Conservation (phyloP, 768 basidiomycete species). For the Tephrocybe sp. region DNA sequence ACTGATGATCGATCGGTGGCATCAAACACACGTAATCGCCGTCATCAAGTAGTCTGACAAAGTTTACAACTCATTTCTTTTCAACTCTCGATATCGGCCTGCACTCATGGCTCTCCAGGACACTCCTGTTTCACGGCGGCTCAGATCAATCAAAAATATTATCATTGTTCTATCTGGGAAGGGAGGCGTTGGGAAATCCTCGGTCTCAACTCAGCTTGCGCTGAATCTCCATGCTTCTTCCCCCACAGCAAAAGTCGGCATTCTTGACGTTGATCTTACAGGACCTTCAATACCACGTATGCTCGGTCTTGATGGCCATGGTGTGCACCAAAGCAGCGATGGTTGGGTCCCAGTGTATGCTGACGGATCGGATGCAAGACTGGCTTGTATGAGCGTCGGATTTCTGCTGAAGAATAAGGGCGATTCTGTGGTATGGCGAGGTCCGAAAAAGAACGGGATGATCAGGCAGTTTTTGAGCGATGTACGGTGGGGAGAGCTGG, state of each 20-base stretch:
- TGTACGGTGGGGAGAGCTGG: constrained; percentile 93
- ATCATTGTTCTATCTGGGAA: constrained; percentile 95
- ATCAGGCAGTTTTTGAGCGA: constrained; percentile 93
- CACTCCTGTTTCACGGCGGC: constrained; percentile 66
- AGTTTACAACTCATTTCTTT: not conserved
- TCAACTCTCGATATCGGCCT: not conserved
- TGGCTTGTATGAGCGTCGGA: constrained; percentile 96
- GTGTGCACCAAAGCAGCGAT: constrained; percentile 89
- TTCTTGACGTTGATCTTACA: constrained; percentile 92
- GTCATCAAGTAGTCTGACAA: not conserved
- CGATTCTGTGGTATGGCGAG: constrained; percentile 97
- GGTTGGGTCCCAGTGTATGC: constrained; percentile 99
- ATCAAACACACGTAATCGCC: not conserved
- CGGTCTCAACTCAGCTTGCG: constrained; percentile 88
- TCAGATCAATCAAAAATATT: constrained; percentile 76
- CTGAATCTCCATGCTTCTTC: constrained; percentile 77
- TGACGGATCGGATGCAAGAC: constrained; percentile 68
- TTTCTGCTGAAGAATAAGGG: constrained; percentile 88
- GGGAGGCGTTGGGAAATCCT: constrained; percentile 99
- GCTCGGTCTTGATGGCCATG: constrained; percentile 85
- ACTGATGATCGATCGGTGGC: not conserved
- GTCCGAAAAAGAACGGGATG: constrained; percentile 99
- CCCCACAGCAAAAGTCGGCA: constrained; percentile 72
- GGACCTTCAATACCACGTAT: constrained; percentile 95
- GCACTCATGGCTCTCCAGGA: constrained; percentile 36